phyloP scores from a whole-genome alignment of 176 grass and related monocot genomes.

The Aegilops bicornis region DNA sequence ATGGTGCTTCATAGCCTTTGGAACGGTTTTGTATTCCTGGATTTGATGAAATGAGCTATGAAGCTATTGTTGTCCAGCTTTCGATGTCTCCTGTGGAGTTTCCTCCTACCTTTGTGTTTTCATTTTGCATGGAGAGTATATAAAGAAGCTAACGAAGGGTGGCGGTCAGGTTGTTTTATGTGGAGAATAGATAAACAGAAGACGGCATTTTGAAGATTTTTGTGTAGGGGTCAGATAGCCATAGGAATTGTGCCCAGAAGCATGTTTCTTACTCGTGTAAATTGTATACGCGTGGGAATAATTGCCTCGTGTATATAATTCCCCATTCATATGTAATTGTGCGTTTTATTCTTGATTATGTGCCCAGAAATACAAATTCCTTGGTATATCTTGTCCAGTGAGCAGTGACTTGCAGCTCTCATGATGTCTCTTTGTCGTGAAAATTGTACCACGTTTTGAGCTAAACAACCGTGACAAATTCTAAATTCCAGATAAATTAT shows the following conservation, averaged over 20 bases:
- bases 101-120: neutral
- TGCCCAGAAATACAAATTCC: neutral
- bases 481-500: neutral
- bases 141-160: neutral
- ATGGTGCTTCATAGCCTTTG: constrained; percentile 96
- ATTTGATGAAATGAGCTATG: constrained; percentile 80
- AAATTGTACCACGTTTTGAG: neutral
- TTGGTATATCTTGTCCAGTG: neutral
- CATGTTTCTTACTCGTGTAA: constrained; percentile 16
- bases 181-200: neutral
- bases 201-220: neutral
- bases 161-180: neutral
- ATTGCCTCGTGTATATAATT: constrained; percentile 22
- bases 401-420: neutral
- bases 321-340: constrained; percentile 8
- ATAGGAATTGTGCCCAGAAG: constrained; percentile 13
- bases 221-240: neutral
- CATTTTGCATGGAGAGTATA: constrained; percentile 9
- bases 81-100: neutral
- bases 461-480: neutral
- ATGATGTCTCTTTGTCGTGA: too few species aligned
- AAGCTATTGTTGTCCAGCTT: constrained; percentile 2
- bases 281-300: constrained; percentile 18
- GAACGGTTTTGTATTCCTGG: constrained; percentile 95
- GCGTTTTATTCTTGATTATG: neutral